phyloP scores from a whole-genome alignment of 495 filamentous ascomycete species.

The Penicillium paradoxum region DNA sequence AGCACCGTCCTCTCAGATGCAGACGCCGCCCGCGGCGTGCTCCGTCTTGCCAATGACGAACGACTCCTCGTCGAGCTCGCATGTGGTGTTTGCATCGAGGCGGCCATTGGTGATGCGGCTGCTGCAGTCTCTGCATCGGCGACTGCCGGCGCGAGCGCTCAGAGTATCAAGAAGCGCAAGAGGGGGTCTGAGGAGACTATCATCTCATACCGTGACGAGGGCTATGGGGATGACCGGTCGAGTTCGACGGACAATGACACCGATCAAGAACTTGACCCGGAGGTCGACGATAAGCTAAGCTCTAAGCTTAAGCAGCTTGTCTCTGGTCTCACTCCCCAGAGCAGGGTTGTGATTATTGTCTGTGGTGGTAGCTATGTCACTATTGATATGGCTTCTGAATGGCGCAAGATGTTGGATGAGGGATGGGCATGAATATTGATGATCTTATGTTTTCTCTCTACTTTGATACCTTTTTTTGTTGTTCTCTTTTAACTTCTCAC shows the following conservation, averaged over 20 bases:
- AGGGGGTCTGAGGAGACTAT: constrained; percentile 10
- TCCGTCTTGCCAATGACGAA: constrained; percentile 76
- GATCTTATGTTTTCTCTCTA: constrained; percentile 1
- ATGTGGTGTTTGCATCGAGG: constrained; percentile 73
- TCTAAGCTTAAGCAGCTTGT: constrained; percentile 59
- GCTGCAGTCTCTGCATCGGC: constrained; percentile 13
- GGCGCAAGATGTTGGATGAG: constrained; percentile 45
- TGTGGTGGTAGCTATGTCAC: constrained; percentile 81
- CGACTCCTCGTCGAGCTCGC: constrained; percentile 73
- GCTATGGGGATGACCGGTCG: constrained; percentile 39
- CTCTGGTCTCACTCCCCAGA: constrained; percentile 48
- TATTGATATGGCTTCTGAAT: constrained; percentile 59
- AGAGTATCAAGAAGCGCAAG: constrained; percentile 36
- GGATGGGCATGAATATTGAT: constrained; percentile 32
- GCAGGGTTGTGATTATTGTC: constrained; percentile 77
- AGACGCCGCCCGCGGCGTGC: constrained; percentile 72
- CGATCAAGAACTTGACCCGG: constrained; percentile 21
- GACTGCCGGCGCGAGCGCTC: constrained; percentile 14
- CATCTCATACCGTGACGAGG: constrained; percentile 28
- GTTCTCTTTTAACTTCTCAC: not conserved
- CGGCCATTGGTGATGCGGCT: constrained; percentile 40
- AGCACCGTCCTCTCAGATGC: constrained; percentile 70
- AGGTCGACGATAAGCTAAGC: constrained; percentile 17
- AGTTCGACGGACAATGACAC: constrained; percentile 33
- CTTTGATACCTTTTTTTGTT: constrained; percentile 3